phyloP scores from a whole-genome alignment of 2,329 filamentous ascomycete species.

The Fusarium equiseti region DNA sequence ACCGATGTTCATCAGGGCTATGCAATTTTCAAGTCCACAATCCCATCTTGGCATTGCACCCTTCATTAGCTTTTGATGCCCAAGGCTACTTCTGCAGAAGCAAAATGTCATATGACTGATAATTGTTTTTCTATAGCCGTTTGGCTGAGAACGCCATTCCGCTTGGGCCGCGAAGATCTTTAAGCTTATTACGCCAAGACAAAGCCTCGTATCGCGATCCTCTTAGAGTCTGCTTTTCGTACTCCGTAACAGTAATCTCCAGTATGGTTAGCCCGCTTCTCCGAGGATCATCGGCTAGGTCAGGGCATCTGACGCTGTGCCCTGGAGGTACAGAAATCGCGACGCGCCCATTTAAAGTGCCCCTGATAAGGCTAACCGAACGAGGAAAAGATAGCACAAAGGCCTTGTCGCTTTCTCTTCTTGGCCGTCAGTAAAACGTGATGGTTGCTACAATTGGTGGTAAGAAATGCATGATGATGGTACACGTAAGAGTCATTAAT shows the following conservation, averaged over 20 bases:
- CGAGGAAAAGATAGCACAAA: not conserved
- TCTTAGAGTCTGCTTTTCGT: not conserved
- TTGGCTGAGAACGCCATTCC: not conserved
- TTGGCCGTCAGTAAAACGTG: not conserved
- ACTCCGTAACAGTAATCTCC: not conserved
- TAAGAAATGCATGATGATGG: not conserved
- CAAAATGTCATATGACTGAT: not conserved
- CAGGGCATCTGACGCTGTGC: conserved; percentile 13
- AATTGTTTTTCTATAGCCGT: not conserved
- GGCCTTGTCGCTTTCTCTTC: not conserved
- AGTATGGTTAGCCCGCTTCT: not conserved
- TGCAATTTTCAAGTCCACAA: not conserved
- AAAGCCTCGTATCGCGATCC: conserved; percentile 6
- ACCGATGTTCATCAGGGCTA: conserved; percentile 5
- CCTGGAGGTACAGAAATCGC: conserved; percentile 17
- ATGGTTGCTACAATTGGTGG: not conserved
- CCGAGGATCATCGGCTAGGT: conserved; percentile 3
- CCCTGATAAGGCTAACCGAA: conserved; percentile 1
- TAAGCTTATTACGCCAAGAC: conserved; percentile 28
- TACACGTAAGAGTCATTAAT: conserved; percentile 5
- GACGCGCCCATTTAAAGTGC: not conserved
- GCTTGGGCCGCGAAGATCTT: not conserved
- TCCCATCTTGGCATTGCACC: not conserved
- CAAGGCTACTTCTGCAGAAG: not conserved
- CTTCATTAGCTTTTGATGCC: not conserved